phyloP scores from a whole-genome alignment of 2,329 filamentous ascomycete species.

The Penicillium vulpinum region DNA sequence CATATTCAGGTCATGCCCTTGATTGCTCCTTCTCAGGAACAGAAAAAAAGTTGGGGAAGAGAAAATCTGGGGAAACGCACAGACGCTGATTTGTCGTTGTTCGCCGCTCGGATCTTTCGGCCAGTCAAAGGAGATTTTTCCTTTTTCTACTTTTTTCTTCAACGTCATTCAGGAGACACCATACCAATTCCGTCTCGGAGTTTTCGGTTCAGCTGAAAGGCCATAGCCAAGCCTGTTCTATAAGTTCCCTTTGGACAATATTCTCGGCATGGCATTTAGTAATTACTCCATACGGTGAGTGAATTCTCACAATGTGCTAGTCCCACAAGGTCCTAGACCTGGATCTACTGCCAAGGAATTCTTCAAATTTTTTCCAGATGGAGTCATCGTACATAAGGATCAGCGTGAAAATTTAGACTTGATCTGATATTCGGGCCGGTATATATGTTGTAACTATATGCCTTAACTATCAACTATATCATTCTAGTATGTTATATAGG shows the following conservation, averaged over 20 bases:
- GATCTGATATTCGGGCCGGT: background rate
- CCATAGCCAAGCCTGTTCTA: background rate
- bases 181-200: slow-evolving; percentile 8
- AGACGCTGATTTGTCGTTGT: slow-evolving; percentile 14
- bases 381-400: slow-evolving; percentile 23
- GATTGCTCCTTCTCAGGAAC: too few relatives aligned
- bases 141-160: background rate
- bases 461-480: too few relatives aligned
- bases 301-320: too few relatives aligned
- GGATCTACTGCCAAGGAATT: too few relatives aligned
- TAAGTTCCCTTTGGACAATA: background rate
- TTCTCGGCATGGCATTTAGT: slow-evolving; percentile 9
- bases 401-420: slow-evolving; percentile 3
- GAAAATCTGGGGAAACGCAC: slow-evolving; percentile 29
- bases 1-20: too few relatives aligned
- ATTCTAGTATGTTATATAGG: too few relatives aligned
- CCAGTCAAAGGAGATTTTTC: slow-evolving; percentile 16
- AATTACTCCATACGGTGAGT: slow-evolving; percentile 1
- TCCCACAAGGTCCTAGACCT: slow-evolving; percentile 19
- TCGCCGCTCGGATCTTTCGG: slow-evolving; percentile 19
- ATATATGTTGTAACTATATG: too few relatives aligned
- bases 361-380: too few relatives aligned
- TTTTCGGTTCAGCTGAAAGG: background rate
- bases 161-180: slow-evolving; percentile 5
- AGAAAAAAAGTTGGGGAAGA: slow-evolving; percentile 21